These are phyloP conservation scores for Erodium trifolium DNA, from an alignment of 441 rosid genomes.

Conservation along the genomic window DNA sequence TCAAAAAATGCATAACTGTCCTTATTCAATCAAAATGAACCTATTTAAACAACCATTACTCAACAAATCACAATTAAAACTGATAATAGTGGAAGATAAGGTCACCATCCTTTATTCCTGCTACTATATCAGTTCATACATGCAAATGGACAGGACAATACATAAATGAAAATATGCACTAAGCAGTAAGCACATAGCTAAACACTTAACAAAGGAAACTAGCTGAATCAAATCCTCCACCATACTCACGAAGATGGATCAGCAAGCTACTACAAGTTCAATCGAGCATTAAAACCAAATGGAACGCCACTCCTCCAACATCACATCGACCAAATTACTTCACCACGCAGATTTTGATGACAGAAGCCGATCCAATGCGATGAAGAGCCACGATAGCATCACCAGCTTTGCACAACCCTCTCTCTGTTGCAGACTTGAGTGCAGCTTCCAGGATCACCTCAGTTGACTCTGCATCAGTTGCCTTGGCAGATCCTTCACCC, in stretches of 20 bases:
- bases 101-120: not conserved
- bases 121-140: not conserved
- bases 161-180: not conserved
- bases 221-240: not conserved
- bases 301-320: not conserved
- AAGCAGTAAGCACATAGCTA: not conserved
- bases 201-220: not conserved
- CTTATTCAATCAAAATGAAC: no score
- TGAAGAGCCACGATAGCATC: slow-evolving; percentile 83
- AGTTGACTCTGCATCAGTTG: slow-evolving; percentile 79
- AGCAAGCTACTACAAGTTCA: not conserved
- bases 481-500: slow-evolving; percentile 76
- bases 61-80: no score
- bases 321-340: slow-evolving; percentile 32
- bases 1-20: no score
- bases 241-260: not conserved
- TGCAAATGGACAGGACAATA: not conserved
- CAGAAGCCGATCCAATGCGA: slow-evolving; percentile 71
- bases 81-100: no score
- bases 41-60: no score
- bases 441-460: slow-evolving; percentile 75
- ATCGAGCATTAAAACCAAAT: not conserved
- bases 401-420: slow-evolving; percentile 60
- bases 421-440: slow-evolving; percentile 47
- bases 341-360: slow-evolving; percentile 73